A percentile compares a stretch with the other conserved stretches of the same genome.
Conservation (phyloP, 371 early-diverging fungal species). For the Mucor mucedo region DNA sequence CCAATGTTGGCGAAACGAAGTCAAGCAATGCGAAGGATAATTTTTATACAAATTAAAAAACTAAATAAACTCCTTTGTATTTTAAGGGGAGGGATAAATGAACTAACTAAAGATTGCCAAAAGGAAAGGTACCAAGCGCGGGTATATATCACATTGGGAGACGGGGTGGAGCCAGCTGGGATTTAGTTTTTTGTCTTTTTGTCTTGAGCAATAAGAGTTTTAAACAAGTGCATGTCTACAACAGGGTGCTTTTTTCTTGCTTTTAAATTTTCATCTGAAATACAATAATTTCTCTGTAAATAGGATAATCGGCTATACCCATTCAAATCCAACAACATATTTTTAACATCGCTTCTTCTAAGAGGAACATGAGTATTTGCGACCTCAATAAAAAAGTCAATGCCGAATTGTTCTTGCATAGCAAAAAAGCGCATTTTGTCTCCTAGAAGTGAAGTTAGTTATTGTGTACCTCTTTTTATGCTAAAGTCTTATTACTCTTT, state of each 20-base stretch:
- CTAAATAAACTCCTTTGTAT: no score
- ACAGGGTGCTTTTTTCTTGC: slow-evolving; percentile 11
- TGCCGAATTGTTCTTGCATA: slow-evolving; percentile 6
- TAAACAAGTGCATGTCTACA: slow-evolving; percentile 6
- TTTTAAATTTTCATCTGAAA: not conserved
- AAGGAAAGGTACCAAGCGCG: no score
- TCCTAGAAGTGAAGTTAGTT: not conserved
- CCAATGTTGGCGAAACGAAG: no score
- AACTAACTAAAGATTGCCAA: no score
- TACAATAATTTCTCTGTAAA: not conserved
- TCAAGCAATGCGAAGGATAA: no score
- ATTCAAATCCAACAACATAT: slow-evolving; percentile 8
- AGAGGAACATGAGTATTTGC: slow-evolving; percentile 7
- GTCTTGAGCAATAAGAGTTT: no score
- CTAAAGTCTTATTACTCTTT: slow-evolving; percentile 3
- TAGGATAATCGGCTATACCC: slow-evolving; percentile 10
- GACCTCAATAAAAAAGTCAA: slow-evolving; percentile 12
- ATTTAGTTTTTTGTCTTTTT: no score
- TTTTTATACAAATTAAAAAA: no score
- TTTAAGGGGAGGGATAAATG: no score
- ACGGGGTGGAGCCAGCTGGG: no score
- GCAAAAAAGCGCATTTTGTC: slow-evolving; percentile 11
- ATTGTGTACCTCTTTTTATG: slow-evolving; percentile 7
- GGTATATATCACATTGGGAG: no score
- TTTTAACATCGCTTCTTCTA: slow-evolving; percentile 12